A percentile compares a stretch with the other conserved stretches of the same genome.
Conservation (phyloP, 441 rosid genomes). For the Gossypium davidsonii region DNA sequence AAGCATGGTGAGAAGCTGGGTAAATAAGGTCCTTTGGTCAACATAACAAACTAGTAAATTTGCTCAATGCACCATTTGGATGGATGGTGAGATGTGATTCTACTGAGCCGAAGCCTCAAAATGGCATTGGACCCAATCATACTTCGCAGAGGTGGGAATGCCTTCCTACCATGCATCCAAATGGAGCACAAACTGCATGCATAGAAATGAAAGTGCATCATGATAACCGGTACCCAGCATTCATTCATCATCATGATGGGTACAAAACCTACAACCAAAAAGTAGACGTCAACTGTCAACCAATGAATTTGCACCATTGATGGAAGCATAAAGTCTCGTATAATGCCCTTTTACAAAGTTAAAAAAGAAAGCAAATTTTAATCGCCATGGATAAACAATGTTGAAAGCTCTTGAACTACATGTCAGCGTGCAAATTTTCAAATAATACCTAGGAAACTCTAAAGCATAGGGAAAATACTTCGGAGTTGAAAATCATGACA, state of each 20-base stretch:
- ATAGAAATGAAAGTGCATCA: neutral
- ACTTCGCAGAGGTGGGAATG: neutral
- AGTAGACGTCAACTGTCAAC: slow-evolving; percentile 51
- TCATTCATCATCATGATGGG: slow-evolving; percentile 60
- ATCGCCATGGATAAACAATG: neutral
- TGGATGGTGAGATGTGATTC: neutral
- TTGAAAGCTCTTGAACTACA: neutral
- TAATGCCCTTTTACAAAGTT: slow-evolving; percentile 37
- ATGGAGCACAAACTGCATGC: neutral
- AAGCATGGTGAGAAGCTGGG: neutral
- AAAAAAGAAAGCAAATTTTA: slow-evolving; percentile 4
- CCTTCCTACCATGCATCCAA: neutral
- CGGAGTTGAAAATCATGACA: slow-evolving; percentile 46
- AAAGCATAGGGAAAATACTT: slow-evolving; percentile 64
- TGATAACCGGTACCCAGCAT: neutral
- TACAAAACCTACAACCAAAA: slow-evolving; percentile 57
- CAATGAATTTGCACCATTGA: slow-evolving; percentile 56
- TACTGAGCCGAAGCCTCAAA: neutral
- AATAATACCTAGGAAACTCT: slow-evolving; percentile 47
- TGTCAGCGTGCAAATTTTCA: neutral
- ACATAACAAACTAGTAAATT: neutral
- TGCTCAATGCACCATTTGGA: neutral
- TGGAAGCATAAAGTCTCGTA: slow-evolving; percentile 56
- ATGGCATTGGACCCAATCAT: neutral
- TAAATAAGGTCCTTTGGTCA: neutral